These are phyloP conservation scores for carrot (Daucus carota) DNA, from an alignment of 129 eudicot species.

Conservation along the genomic window DNA sequence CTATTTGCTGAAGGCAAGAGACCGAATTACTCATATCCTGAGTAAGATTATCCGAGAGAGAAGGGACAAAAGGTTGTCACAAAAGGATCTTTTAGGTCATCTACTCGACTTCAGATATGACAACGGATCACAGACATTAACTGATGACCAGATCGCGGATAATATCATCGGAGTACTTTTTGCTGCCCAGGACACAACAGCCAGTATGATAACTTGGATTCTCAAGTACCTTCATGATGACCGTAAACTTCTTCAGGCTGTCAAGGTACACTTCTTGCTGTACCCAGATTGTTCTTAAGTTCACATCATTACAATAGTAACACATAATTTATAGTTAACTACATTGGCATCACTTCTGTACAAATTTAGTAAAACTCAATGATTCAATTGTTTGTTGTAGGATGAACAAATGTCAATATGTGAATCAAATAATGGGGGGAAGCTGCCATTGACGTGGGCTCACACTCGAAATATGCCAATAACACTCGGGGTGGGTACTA, in stretches of 20 bases:
- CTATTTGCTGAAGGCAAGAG: conserved; percentile 49
- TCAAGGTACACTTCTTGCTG: conserved; percentile 36
- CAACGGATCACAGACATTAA: conserved; percentile 38
- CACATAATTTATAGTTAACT: background rate
- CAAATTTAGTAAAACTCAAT: background rate
- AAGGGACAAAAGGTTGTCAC: conserved; percentile 41
- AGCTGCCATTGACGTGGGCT: conserved; percentile 57
- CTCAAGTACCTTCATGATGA: conserved; percentile 68
- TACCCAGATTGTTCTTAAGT: background rate
- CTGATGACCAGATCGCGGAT: conserved; percentile 65
- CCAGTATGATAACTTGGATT: conserved; percentile 84
- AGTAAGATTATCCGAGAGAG: conserved; percentile 42
- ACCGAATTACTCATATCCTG: conserved; percentile 47
- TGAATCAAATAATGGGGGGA: conserved; percentile 41
- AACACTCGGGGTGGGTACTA: conserved; percentile 51
- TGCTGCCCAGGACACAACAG: conserved; percentile 96
- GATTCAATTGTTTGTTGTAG: conserved; percentile 27
- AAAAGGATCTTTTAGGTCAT: conserved; percentile 50
- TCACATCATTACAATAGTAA: background rate
- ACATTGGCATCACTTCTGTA: background rate
- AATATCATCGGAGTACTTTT: conserved; percentile 75
- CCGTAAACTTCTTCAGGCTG: conserved; percentile 55
- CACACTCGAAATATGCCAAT: conserved; percentile 67
- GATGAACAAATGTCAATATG: conserved; percentile 56
- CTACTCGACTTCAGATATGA: conserved; percentile 60